These are phyloP conservation scores for Hypocreales sp. DNA, from an alignment of 2,329 filamentous ascomycete genomes.

Conservation along the genomic window DNA sequence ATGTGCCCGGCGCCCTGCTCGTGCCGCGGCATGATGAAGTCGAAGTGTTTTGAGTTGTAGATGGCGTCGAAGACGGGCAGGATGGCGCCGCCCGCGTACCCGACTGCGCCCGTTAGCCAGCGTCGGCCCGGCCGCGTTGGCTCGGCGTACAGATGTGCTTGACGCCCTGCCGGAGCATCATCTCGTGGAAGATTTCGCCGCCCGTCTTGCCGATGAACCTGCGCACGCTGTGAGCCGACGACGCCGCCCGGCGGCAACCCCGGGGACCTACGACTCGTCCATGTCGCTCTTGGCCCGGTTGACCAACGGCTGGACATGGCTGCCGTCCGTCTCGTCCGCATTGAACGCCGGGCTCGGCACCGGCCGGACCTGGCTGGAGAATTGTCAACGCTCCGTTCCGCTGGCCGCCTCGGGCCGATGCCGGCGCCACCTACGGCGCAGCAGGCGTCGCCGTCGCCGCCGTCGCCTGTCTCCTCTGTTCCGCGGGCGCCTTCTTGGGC, in stretches of 20 bases:
- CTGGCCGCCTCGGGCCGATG: too few species aligned
- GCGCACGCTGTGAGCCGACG: too few species aligned
- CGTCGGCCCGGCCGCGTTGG: background rate
- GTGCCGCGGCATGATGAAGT: conserved; percentile 89
- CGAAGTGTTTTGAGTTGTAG: conserved; percentile 93
- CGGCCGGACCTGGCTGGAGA: conserved; percentile 29
- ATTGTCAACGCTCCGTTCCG: background rate
- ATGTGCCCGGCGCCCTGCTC: conserved; percentile 98
- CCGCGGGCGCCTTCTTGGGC: conserved; percentile 23
- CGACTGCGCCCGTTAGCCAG: conserved; percentile 34
- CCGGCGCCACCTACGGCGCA: conserved; percentile 31
- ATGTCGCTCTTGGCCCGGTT: conserved; percentile 45
- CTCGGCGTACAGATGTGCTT: conserved; percentile 76
- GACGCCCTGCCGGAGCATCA: conserved; percentile 88
- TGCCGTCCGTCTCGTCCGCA: conserved; percentile 25
- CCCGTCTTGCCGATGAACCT: conserved; percentile 90
- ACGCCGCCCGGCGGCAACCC: too few species aligned
- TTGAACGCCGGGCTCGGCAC: conserved; percentile 50
- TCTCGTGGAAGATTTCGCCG: conserved; percentile 96
- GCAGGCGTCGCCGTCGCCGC: conserved; percentile 25
- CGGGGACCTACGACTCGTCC: conserved; percentile 58
- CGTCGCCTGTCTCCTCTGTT: conserved; percentile 32
- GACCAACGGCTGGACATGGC: conserved; percentile 56
- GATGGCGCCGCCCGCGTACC: conserved; percentile 90
- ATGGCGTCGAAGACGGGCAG: conserved; percentile 97